phyloP scores from a whole-genome alignment of 78 protist genomes.

The Polysphondylium violaceum region DNA sequence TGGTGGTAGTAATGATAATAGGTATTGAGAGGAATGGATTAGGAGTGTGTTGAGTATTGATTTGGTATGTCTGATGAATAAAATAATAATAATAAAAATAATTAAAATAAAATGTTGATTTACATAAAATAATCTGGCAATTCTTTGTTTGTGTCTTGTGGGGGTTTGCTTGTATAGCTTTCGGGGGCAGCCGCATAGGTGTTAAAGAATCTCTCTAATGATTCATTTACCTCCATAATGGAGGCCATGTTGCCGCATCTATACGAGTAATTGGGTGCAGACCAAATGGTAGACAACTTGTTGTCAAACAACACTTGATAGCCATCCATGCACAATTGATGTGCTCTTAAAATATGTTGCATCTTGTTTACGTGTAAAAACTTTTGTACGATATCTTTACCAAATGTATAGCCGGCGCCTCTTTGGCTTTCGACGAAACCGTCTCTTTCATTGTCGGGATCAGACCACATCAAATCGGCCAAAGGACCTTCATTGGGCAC shows the following conservation, averaged over 20 bases:
- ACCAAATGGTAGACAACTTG: slow-evolving; percentile 95
- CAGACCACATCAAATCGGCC: slow-evolving; percentile 82
- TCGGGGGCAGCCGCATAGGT: slow-evolving; percentile 77
- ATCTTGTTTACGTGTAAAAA: slow-evolving; percentile 93
- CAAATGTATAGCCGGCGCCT: slow-evolving; percentile 97
- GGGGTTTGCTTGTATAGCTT: slow-evolving; percentile 56
- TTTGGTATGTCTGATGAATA: no score
- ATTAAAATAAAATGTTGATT: no score
- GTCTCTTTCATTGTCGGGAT: slow-evolving; percentile 81
- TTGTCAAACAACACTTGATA: slow-evolving; percentile 87
- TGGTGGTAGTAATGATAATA: no score
- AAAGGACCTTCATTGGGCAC: slow-evolving; percentile 93
- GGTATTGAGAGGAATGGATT: no score
- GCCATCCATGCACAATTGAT: slow-evolving; percentile 98
- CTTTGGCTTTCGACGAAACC: slow-evolving; percentile 73
- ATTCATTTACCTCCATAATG: slow-evolving; percentile 93
- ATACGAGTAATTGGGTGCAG: slow-evolving; percentile 99
- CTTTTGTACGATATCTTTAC: slow-evolving; percentile 86
- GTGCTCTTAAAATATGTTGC: slow-evolving; percentile 93
- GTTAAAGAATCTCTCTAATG: slow-evolving; percentile 41
- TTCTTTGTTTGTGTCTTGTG: slow-evolving; percentile 59
- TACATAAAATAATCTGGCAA: slow-evolving; percentile 81
- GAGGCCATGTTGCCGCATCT: slow-evolving; percentile 98
- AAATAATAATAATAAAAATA: no score
- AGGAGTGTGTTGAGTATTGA: no score